Base-by-base conservation (phyloP, 225 moss, liverwort and hornwort genomes). In the Antitrichia curtipendula region DNA sequence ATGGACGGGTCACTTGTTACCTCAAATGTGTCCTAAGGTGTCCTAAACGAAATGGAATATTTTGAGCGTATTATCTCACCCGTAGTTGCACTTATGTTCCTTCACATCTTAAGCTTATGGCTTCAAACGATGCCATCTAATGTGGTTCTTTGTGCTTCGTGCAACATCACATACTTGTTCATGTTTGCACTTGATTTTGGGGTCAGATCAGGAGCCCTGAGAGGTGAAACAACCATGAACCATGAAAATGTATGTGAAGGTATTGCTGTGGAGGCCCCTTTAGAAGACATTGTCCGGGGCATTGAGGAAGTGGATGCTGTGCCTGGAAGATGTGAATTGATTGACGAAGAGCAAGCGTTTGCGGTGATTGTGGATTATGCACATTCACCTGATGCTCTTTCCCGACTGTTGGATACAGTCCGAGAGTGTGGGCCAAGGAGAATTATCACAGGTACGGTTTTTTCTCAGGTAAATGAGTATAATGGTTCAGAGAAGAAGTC, bases 291-390 rank as follows among this genome's bases (percentile, higher is more conserved):
- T 60, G 98, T 97, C 27, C 92, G 95, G 85, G 98, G 98, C 29
- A 99, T 99, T 50, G 98, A 99, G 92, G 98, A 99, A 89, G 98
- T 99, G 77, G 98, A 99, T 89, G 93, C 97, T 32, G 98, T 99
- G 69, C 95, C 98, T 43, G 98, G 98, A 83, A 93, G 98, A 43
- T 99, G 97, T 90, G 98, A 99, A 80, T 90, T 99, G 53, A 95
- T 99, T 82, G 98, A 99, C 77, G 98, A 99, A 92, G 98, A 99
- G 88, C 98, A 99, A 90, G 98, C 98, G 3, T 99, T 97, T 90
- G 98, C 97, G 41, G 98, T 99, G 22, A 96, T 99, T 77, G 98
- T 99, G 76, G 98, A 99, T 85, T 97, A 99, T 65, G 98, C 98
- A 65, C 97, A 99, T 66, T 88, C 98, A 16, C 98, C 98, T 24